Conservation (phyloP, 2,329 filamentous ascomycete species). For the Sporothrix phasma region DNA sequence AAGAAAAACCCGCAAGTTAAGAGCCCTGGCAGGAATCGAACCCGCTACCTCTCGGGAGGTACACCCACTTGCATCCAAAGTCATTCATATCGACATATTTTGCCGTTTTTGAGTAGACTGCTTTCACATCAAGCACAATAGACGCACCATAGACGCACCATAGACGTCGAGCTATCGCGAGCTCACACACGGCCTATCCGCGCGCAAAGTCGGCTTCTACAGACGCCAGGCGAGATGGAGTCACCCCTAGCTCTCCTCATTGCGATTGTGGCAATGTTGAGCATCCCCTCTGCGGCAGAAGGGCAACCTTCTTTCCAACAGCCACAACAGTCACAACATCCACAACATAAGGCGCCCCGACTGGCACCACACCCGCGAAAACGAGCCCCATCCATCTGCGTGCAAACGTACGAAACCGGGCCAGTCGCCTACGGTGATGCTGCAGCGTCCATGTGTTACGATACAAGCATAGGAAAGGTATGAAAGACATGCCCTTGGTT, state of each 20-base stretch:
- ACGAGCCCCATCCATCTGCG: constrained; percentile 1
- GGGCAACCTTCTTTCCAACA: too few relatives aligned
- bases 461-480: constrained; percentile 28
- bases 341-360: not conserved
- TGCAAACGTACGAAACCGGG: constrained; percentile 21
- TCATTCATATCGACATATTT: too few relatives aligned
- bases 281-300: not conserved
- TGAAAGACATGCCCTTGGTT: constrained; percentile 2
- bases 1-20: too few relatives aligned
- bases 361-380: not conserved
- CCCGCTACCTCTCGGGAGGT: too few relatives aligned
- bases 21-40: too few relatives aligned
- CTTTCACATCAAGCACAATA: too few relatives aligned
- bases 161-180: not conserved
- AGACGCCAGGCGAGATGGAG: not conserved
- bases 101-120: too few relatives aligned
- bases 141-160: not conserved
- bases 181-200: too few relatives aligned
- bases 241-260: not conserved
- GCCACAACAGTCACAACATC: not conserved
- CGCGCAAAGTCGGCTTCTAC: too few relatives aligned
- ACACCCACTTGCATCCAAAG: too few relatives aligned
- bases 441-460: constrained; percentile 28
- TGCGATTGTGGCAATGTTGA: not conserved
- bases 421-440: constrained; percentile 19